phyloP scores from a whole-genome alignment of 495 filamentous ascomycete species.

The Daldinia grandis region DNA sequence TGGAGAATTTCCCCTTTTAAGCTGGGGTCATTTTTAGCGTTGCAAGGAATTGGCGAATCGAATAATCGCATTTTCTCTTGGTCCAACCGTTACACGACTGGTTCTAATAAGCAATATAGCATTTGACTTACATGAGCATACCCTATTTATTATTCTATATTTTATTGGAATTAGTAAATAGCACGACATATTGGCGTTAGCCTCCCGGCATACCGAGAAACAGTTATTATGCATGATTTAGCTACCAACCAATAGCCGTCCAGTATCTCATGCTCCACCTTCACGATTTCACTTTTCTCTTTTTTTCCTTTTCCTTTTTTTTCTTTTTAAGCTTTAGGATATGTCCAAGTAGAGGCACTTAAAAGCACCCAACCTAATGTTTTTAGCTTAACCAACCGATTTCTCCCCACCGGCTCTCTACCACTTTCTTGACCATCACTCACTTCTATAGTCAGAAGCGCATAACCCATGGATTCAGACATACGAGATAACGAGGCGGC shows the following conservation, averaged over 20 bases:
- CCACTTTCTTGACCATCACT: not conserved
- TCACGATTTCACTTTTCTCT: not conserved
- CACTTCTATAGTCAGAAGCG: not conserved
- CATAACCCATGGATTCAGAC: slow-evolving; percentile 11
- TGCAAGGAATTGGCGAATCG: not conserved
- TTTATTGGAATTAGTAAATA: not conserved
- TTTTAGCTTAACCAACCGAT: not conserved
- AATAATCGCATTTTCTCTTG: not conserved
- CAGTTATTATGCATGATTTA: not conserved
- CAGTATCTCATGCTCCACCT: slow-evolving; percentile 1
- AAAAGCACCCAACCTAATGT: no score
- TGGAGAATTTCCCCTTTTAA: not conserved
- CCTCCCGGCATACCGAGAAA: not conserved
- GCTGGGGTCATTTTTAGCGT: not conserved
- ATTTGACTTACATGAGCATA: not conserved
- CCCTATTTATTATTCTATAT: not conserved
- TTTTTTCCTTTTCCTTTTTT: not conserved
- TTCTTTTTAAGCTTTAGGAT: not conserved
- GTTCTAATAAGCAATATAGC: not conserved
- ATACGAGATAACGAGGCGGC: slow-evolving; percentile 8
- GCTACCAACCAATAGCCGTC: not conserved
- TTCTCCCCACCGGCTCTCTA: not conserved
- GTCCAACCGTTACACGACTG: not conserved
- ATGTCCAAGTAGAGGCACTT: no score
- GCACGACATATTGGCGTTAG: not conserved